phyloP scores from a whole-genome alignment of 148 eudicot genomes.

The Rhododendron henanense region DNA sequence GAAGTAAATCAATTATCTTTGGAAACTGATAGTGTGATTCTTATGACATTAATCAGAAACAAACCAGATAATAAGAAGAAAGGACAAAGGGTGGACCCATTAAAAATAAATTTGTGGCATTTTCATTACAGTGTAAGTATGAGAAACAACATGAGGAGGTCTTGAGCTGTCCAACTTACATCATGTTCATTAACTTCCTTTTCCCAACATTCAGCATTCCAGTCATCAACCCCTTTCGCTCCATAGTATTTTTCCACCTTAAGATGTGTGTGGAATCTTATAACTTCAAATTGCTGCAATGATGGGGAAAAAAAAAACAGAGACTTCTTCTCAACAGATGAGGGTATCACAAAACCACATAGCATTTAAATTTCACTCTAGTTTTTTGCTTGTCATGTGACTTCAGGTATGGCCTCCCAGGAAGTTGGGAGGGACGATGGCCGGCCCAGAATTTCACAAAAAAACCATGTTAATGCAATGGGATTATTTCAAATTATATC shows the following conservation, averaged over 20 bases:
- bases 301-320: neutral
- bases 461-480: neutral
- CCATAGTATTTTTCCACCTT: conserved; percentile 42
- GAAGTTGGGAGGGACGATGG: neutral
- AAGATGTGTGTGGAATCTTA: conserved; percentile 38
- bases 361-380: neutral
- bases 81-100: neutral
- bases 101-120: neutral
- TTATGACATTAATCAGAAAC: neutral
- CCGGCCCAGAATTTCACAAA: neutral
- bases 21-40: neutral
- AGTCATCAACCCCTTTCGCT: conserved; percentile 47
- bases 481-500: neutral
- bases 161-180: conserved; percentile 31
- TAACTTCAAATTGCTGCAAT: conserved; percentile 48
- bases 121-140: neutral
- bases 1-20: neutral
- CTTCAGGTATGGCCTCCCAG: neutral
- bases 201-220: conserved; percentile 43
- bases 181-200: conserved; percentile 42
- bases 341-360: neutral
- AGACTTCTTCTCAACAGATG: neutral
- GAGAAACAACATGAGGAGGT: neutral
- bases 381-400: neutral
- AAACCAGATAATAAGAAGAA: neutral